These are phyloP conservation scores for Galerina marginata DNA, from an alignment of 768 basidiomycete species.

Conservation along the genomic window DNA sequence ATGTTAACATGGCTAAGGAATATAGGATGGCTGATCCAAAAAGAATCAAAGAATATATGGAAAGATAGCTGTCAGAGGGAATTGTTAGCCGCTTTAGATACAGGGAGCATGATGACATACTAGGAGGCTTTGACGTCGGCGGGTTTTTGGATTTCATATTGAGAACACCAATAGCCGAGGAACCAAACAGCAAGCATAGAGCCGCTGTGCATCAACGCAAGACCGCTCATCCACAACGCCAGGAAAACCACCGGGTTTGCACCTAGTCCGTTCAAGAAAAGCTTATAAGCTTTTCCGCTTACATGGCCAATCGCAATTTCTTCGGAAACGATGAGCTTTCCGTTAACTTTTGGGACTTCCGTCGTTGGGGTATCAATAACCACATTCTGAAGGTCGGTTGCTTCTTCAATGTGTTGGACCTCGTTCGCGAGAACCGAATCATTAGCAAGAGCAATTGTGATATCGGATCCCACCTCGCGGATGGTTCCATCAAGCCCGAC, in stretches of 20 bases:
- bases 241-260: constrained; percentile 39
- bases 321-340: constrained; percentile 59
- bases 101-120: constrained; percentile 33
- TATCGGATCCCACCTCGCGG: constrained; percentile 50
- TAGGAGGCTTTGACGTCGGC: constrained; percentile 36
- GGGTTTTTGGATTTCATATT: constrained; percentile 41
- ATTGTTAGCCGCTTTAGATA: background rate
- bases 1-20: constrained; percentile 40
- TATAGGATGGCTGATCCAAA: constrained; percentile 28
- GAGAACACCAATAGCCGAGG: constrained; percentile 51
- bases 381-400: constrained; percentile 24
- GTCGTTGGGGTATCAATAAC: constrained; percentile 28
- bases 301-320: constrained; percentile 52
- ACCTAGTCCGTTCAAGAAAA: constrained; percentile 43
- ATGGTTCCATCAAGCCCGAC: constrained; percentile 55
- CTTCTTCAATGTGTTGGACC: constrained; percentile 26
- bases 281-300: constrained; percentile 33
- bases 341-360: constrained; percentile 15
- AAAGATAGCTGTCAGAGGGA: constrained; percentile 50
- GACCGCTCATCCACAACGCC: constrained; percentile 28
- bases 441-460: constrained; percentile 48
- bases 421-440: constrained; percentile 37
- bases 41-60: constrained; percentile 20
- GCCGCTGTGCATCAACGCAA: constrained; percentile 30
- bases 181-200: constrained; percentile 45